Percentiles rank a stretch among this genome's conserved stretches.
These are phyloP conservation scores for Myriosclerotinia curreyana DNA, from an alignment of 2,329 filamentous ascomycete genomes.

Conservation along the genomic window DNA sequence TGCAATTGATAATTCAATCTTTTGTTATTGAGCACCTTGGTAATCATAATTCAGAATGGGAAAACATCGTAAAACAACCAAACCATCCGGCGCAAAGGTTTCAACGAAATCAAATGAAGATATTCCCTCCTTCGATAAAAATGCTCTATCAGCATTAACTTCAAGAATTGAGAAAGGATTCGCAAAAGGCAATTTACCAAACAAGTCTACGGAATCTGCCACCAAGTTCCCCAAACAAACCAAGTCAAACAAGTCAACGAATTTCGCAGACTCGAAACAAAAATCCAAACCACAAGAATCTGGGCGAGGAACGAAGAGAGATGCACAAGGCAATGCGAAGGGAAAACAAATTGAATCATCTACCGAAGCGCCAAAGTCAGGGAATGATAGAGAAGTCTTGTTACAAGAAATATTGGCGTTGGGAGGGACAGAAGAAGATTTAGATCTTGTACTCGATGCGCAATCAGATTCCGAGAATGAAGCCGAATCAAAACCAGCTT, in stretches of 20 bases:
- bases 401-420: constrained; percentile 63
- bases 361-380: constrained; percentile 25
- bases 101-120: constrained; percentile 22
- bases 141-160: constrained; percentile 52
- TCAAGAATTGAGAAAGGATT: constrained; percentile 56
- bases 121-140: constrained; percentile 48
- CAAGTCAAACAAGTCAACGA: constrained; percentile 38
- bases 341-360: constrained; percentile 30
- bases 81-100: constrained; percentile 26
- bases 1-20: not conserved
- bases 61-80: constrained; percentile 32
- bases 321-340: constrained; percentile 38
- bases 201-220: constrained; percentile 24
- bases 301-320: constrained; percentile 39
- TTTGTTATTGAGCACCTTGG: not conserved
- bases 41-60: constrained; percentile 26
- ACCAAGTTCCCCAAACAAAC: constrained; percentile 41
- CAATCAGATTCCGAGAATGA: constrained; percentile 48
- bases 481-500: constrained; percentile 24
- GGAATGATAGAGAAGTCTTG: constrained; percentile 40
- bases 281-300: constrained; percentile 25
- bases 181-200: constrained; percentile 40
- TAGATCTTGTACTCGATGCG: constrained; percentile 57
- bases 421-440: constrained; percentile 62
- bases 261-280: constrained; percentile 12